Evolutionary conservation across 805 yeast species (phyloP).

Genomic region (Ogataea saltuana): DNA sequence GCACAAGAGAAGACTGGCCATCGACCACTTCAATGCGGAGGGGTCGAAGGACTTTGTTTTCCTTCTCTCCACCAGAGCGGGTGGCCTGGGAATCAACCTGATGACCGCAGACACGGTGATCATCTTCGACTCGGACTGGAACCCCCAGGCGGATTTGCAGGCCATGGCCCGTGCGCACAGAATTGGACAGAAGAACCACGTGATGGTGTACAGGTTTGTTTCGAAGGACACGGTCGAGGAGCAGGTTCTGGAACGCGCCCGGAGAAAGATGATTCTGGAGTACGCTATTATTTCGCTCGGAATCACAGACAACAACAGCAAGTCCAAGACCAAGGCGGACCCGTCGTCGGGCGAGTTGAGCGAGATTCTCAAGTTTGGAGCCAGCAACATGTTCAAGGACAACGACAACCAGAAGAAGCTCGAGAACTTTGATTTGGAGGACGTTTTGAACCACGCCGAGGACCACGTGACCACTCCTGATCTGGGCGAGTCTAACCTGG

Average conservation of each 20-base stretch:
- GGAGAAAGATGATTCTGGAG: slow-evolving; percentile 97
- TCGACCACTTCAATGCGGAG: slow-evolving; percentile 94
- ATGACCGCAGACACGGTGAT: slow-evolving; percentile 99
- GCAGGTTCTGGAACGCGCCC: slow-evolving; percentile 92
- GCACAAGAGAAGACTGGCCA: slow-evolving; percentile 87
- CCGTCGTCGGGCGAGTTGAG: slow-evolving; percentile 84
- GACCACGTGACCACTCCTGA: slow-evolving; percentile 97
- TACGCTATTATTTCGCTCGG: slow-evolving; percentile 97
- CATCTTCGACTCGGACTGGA: slow-evolving; percentile 98
- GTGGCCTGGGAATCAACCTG: slow-evolving; percentile 96
- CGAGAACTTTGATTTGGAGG: slow-evolving; percentile 93
- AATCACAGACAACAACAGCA: slow-evolving; percentile 67
- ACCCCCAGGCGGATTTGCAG: slow-evolving; percentile 98
- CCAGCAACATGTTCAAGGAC: slow-evolving; percentile 97
- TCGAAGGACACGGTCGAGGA: slow-evolving; percentile 98
- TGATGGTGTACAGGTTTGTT: slow-evolving; percentile 95
- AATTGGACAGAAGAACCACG: slow-evolving; percentile 99
- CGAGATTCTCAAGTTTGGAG: slow-evolving; percentile 96
- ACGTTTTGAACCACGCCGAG: slow-evolving; percentile 94
- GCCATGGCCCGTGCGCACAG: slow-evolving; percentile 99
- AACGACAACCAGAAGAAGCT: slow-evolving; percentile 89
- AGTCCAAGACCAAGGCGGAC: slow-evolving; percentile 59
- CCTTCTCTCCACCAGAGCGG: slow-evolving; percentile 92
- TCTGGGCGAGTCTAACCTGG: slow-evolving; percentile 93
- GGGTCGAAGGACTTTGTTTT: slow-evolving; percentile 91